phyloP scores from a whole-genome alignment of 768 basidiomycete species.

The Phanerochaete carnosa region DNA sequence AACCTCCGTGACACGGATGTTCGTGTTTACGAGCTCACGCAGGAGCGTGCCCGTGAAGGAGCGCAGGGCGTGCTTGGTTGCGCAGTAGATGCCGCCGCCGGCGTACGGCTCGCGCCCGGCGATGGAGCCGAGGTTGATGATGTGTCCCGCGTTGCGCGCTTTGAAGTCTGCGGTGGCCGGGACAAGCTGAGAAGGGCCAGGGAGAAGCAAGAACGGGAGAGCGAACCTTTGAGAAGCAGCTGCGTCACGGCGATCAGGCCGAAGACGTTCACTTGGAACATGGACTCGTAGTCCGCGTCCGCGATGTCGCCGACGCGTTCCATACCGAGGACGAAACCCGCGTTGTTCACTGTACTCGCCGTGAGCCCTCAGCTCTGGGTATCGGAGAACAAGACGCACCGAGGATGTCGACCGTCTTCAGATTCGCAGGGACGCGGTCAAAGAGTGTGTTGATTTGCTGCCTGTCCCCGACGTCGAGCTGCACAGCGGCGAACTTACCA shows the following conservation, averaged over 20 bases:
- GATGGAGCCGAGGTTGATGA: slow-evolving; percentile 95
- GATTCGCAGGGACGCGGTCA: slow-evolving; percentile 66
- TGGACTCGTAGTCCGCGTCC: slow-evolving; percentile 71
- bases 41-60: slow-evolving; percentile 83
- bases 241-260: slow-evolving; percentile 86
- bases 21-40: slow-evolving; percentile 88
- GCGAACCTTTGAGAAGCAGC: slow-evolving; percentile 35
- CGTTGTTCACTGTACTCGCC: slow-evolving; percentile 60
- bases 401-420: slow-evolving; percentile 78
- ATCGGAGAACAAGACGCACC: slow-evolving; percentile 42
- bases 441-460: slow-evolving; percentile 64
- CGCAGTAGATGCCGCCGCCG: slow-evolving; percentile 90
- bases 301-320: slow-evolving; percentile 84
- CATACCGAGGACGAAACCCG: slow-evolving; percentile 86
- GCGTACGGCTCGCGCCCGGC: slow-evolving; percentile 74
- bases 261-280: slow-evolving; percentile 56
- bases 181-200: not conserved
- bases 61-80: slow-evolving; percentile 83
- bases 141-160: slow-evolving; percentile 61
- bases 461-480: slow-evolving; percentile 80
- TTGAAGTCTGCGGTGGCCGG: slow-evolving; percentile 20
- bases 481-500: slow-evolving; percentile 71
- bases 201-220: not conserved
- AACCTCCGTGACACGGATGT: slow-evolving; percentile 91
- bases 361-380: not conserved